Conservation (phyloP, 1,284 basidiomycete species). For the Pseudozyma tsukubaensis region DNA sequence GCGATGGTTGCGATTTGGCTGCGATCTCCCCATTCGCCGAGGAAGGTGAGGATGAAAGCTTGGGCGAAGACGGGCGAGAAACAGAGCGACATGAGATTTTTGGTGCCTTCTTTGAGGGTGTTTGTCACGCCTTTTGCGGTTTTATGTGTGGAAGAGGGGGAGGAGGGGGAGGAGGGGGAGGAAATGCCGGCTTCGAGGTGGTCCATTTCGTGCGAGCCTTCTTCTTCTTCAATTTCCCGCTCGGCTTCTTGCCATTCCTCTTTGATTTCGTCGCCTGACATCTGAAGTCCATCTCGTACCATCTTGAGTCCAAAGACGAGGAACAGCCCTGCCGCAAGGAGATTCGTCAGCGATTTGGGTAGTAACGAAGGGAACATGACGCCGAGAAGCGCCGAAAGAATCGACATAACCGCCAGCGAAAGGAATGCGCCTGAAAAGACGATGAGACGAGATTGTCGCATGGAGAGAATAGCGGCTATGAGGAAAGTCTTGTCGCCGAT, state of each 20-base stretch:
- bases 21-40: constrained; percentile 98
- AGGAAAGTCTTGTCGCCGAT: constrained; percentile 97
- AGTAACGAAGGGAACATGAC: constrained; percentile 64
- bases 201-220: constrained; percentile 77
- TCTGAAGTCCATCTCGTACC: constrained; percentile 53
- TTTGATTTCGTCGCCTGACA: constrained; percentile 64
- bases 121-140: not conserved
- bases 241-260: constrained; percentile 81
- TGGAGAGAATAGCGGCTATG: constrained; percentile 94
- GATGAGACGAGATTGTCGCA: constrained; percentile 85
- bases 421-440: constrained; percentile 91
- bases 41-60: constrained; percentile 91
- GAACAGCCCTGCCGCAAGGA: constrained; percentile 76
- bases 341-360: constrained; percentile 76
- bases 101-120: constrained; percentile 74
- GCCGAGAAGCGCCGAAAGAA: constrained; percentile 64
- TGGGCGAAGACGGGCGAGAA: constrained; percentile 95
- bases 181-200: constrained; percentile 71
- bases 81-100: constrained; percentile 84
- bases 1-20: constrained; percentile 98
- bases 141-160: not conserved
- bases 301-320: constrained; percentile 63
- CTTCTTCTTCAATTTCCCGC: constrained; percentile 78
- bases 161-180: not conserved
- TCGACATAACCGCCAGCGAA: constrained; percentile 85